Evolutionary conservation across 345 rosid genomes (phyloP).

Genomic region (Eucalyptus brandiana): DNA sequence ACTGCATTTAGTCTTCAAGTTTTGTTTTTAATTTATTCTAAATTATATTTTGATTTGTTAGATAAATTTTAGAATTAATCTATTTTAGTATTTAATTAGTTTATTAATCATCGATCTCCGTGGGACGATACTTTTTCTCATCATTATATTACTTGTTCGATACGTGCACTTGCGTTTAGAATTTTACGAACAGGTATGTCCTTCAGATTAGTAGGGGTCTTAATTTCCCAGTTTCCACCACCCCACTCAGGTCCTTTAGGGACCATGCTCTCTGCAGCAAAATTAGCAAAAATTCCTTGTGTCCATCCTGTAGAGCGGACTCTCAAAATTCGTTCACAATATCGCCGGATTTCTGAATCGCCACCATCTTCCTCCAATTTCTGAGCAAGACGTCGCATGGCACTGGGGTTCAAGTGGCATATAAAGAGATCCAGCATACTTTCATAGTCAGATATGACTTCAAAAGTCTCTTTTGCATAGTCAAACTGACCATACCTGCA

Average conservation of each 20-base stretch:
- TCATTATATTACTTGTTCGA: no score
- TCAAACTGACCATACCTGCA: conserved; percentile 97
- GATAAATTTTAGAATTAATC: no score
- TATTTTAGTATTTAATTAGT: no score
- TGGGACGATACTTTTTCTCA: no score
- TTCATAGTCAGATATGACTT: conserved; percentile 89
- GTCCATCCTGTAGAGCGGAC: conserved; percentile 97
- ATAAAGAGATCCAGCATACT: conserved; percentile 92
- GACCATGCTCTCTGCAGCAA: conserved; percentile 98
- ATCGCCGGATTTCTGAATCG: conserved; percentile 82
- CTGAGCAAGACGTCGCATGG: conserved; percentile 97
- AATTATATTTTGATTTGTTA: no score
- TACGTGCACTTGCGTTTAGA: no score
- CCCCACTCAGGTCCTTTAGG: conserved; percentile 99
- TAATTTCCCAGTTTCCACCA: conserved; percentile 99
- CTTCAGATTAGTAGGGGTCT: conserved; percentile 76
- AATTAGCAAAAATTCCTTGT: conserved; percentile 96
- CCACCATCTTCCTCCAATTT: conserved; percentile 85
- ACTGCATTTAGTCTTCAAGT: no score
- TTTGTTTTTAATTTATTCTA: no score
- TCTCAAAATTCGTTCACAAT: conserved; percentile 91
- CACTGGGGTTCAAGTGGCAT: conserved; percentile 98
- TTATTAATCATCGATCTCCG: no score
- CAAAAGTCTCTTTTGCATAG: conserved; percentile 93
- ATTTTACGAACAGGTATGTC: no score